Conservation (phyloP, 768 basidiomycete species). For the Crucibulum laeve region DNA sequence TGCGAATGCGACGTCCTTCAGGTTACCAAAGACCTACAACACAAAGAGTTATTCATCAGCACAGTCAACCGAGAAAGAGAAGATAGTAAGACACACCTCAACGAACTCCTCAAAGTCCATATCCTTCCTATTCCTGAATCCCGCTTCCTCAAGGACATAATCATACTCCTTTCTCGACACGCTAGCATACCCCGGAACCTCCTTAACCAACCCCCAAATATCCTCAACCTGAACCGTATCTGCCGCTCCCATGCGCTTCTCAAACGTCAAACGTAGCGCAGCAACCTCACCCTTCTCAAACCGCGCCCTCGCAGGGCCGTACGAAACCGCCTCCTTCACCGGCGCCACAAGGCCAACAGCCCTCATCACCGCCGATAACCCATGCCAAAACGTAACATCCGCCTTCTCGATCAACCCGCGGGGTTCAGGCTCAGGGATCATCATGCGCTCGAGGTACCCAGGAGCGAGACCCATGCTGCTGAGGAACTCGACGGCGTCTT, state of each 20-base stretch:
- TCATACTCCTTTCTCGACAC: conserved; percentile 60
- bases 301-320: conserved; percentile 28
- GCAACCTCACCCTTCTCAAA: conserved; percentile 43
- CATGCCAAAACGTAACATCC: conserved; percentile 18
- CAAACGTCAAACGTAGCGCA: conserved; percentile 35
- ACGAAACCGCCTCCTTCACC: conserved; percentile 11
- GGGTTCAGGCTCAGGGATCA: conserved; percentile 18
- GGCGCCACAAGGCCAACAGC: conserved; percentile 19
- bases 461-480: conserved; percentile 80
- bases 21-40: conserved; percentile 62
- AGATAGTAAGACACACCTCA: conserved; percentile 67
- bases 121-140: conserved; percentile 48
- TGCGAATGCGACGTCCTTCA: conserved; percentile 61
- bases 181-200: conserved; percentile 54
- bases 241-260: conserved; percentile 21
- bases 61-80: conserved; percentile 2
- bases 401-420: conserved; percentile 21
- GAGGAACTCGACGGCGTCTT: conserved; percentile 60
- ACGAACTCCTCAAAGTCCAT: conserved; percentile 85
- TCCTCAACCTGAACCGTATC: conserved; percentile 31
- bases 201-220: conserved; percentile 37
- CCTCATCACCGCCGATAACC: conserved; percentile 40
- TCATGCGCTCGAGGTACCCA: conserved; percentile 33
- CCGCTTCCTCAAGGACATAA: conserved; percentile 75
- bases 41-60: background rate